These are phyloP conservation scores for Monilinia aucupariae DNA, from an alignment of 2,329 filamentous ascomycete species.

Conservation along the genomic window DNA sequence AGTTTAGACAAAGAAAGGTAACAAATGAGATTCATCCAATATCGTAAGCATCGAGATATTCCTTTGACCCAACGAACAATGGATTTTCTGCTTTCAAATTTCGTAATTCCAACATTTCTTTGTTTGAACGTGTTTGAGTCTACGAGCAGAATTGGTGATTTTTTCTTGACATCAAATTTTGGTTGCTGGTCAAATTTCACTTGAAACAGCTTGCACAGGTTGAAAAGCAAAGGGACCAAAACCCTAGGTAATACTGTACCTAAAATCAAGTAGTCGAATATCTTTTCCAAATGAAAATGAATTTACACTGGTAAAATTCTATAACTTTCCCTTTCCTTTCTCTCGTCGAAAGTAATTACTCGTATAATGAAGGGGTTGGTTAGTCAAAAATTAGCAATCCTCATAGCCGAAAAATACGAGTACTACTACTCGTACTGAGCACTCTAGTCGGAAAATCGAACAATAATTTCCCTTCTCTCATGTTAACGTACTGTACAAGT, in stretches of 20 bases:
- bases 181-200: neutral
- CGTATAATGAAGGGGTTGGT: neutral
- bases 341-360: no score
- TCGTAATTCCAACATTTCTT: neutral
- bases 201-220: neutral
- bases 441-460: no score
- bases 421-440: no score
- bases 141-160: neutral
- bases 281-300: neutral
- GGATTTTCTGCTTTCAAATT: neutral
- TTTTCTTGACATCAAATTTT: neutral
- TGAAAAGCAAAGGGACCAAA: neutral
- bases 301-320: neutral
- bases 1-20: conserved; percentile 10
- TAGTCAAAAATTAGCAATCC: no score
- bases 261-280: neutral
- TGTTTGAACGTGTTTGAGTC: no score
- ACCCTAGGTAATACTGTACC: no score
- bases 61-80: conserved; percentile 12
- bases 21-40: conserved; percentile 2
- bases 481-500: neutral
- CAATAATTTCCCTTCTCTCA: neutral
- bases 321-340: no score
- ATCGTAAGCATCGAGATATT: neutral
- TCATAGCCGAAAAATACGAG: neutral